Base-by-base conservation (phyloP, 2,329 filamentous ascomycete genomes). In the Alternaria triticimaculans region DNA sequence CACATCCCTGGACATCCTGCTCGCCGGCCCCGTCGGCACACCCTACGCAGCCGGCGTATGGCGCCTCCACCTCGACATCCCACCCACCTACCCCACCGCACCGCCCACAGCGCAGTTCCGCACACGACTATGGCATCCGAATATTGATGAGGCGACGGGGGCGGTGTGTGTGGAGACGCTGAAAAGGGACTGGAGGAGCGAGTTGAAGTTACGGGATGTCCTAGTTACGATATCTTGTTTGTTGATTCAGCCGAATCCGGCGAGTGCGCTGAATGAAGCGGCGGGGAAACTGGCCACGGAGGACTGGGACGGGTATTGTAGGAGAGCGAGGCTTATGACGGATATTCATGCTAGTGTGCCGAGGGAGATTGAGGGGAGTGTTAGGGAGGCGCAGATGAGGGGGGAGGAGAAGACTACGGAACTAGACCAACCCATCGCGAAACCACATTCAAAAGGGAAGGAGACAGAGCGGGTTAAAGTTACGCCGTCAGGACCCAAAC, bases 121-220 rank as follows among this genome's bases (percentile, higher is more conserved):
- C 58, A 90, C 88, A 3, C 82, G 84, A 6, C 86, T 90, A 66
- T 90, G 87, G 83, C 88, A 90, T 68, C 88, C 88, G 0, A 90
- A 90, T 70, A 86, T 90, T 54, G 88, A 90, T 65, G 86, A 88
- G 56, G 80, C 82, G n/a, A 87, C 85, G 0, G 88, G 88, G 6
- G 85, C 85, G 1, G 87, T 90, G 4, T 90, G 88, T 64, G 86
- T 90, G 4, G 88, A 90, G 78, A 90, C 88, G 3, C 72, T 90
- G 48, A 90, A 90, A 79, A 82, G 87, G 50, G 88, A 89, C 69
- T 90, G 88, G 88, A 84, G 86, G 61, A 79, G 82, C 14, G 85
- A 81, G 26, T 76, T 90, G 66, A 89, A 86, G 25, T 73, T 90
- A 54, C 80, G 86, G 50, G 87, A 90, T 78, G 87, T 90, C 4